These are phyloP conservation scores for Penstemon eatonii DNA, from an alignment of 257 asterid species.

Conservation along the genomic window DNA sequence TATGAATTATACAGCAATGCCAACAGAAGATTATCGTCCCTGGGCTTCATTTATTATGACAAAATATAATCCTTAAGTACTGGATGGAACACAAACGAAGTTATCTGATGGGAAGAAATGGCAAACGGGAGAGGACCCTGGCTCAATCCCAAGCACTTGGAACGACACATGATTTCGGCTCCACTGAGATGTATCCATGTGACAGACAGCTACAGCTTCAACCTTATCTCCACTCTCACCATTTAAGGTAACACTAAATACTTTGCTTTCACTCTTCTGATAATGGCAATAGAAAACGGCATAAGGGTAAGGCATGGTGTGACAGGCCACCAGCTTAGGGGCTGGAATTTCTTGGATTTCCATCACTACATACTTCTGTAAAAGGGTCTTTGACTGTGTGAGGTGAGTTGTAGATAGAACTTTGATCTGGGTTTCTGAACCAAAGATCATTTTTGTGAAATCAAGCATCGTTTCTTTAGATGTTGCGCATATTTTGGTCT, in stretches of 20 bases:
- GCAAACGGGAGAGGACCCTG: slow-evolving; percentile 66
- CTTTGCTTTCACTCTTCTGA: slow-evolving; percentile 52
- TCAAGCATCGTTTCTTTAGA: slow-evolving; percentile 67
- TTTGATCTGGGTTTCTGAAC: slow-evolving; percentile 29
- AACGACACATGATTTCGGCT: slow-evolving; percentile 58
- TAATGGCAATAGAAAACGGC: slow-evolving; percentile 68
- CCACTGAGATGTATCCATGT: slow-evolving; percentile 85
- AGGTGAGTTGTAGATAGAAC: slow-evolving; percentile 48
- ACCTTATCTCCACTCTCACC: slow-evolving; percentile 56
- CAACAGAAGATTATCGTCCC: too few species aligned
- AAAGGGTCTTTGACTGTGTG: slow-evolving; percentile 25
- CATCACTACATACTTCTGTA: slow-evolving; percentile 49
- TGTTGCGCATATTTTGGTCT: slow-evolving; percentile 71
- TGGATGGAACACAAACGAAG: slow-evolving; percentile 50
- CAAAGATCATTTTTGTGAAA: slow-evolving; percentile 45
- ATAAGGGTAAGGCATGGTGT: slow-evolving; percentile 72
- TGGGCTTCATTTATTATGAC: too few species aligned
- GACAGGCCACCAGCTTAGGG: slow-evolving; percentile 62
- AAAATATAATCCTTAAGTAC: neutral
- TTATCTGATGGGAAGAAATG: slow-evolving; percentile 89
- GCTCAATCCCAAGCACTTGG: slow-evolving; percentile 53
- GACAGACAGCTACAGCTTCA: slow-evolving; percentile 79
- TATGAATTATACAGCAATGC: too few species aligned
- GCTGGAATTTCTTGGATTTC: slow-evolving; percentile 38
- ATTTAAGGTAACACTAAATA: slow-evolving; percentile 45